Evolutionary conservation across 306 rosid genomes (phyloP).

Genomic region (Prunus armeniaca): DNA sequence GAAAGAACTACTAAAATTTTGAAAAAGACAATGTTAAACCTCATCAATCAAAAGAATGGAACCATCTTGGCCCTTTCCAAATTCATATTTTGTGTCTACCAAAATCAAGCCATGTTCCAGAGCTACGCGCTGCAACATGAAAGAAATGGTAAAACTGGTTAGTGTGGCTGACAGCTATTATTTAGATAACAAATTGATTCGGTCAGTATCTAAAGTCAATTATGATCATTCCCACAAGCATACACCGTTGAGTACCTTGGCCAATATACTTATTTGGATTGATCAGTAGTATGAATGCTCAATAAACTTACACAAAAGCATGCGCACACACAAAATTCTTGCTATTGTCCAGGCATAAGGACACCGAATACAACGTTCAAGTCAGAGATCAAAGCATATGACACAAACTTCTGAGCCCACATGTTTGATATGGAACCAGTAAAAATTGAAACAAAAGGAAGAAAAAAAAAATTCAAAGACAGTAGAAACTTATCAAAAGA

Average conservation of each 20-base stretch:
- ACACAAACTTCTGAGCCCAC: neutral
- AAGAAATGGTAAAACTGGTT: neutral
- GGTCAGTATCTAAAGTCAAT: neutral
- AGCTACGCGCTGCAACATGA: constrained; percentile 70
- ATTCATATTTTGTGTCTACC: constrained; percentile 95
- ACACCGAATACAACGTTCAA: neutral
- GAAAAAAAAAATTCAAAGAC: neutral
- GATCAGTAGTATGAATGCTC: neutral
- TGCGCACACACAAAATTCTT: neutral
- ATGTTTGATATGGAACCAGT: neutral
- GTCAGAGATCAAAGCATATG: neutral
- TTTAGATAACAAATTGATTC: neutral
- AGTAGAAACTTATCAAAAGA: neutral
- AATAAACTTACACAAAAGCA: neutral
- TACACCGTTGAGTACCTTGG: neutral
- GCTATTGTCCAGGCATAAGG: neutral
- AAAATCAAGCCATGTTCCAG: constrained; percentile 87
- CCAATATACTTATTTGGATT: neutral
- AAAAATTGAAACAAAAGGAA: neutral
- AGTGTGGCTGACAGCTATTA: neutral
- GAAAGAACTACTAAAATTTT: neutral
- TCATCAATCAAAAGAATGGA: constrained; percentile 87
- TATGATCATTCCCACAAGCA: neutral
- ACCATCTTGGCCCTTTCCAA: constrained; percentile 85
- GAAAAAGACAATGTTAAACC: constrained; percentile 40